phyloP scores from a whole-genome alignment of 2,329 filamentous ascomycete genomes.

The Aspergillus vadensis region DNA sequence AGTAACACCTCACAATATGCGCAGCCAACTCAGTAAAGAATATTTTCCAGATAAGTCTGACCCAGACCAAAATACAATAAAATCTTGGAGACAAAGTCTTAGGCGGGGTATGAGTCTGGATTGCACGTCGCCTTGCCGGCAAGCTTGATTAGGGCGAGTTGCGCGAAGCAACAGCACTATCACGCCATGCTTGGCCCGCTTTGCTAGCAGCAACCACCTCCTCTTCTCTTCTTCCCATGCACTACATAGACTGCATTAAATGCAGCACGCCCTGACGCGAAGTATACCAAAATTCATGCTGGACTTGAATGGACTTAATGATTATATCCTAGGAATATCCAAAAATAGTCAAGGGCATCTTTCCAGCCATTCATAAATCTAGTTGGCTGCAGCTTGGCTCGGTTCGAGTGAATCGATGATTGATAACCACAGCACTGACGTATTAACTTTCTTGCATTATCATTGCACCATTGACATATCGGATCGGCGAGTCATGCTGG shows the following conservation, averaged over 20 bases:
- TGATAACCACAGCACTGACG: background rate
- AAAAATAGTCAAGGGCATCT: background rate
- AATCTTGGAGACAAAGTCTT: background rate
- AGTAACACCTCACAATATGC: too few species aligned
- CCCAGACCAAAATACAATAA: background rate
- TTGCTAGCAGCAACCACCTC: background rate
- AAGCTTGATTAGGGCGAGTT: conserved; percentile 8
- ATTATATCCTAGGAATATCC: background rate
- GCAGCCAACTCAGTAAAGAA: too few species aligned
- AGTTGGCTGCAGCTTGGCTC: background rate
- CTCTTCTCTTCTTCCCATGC: background rate
- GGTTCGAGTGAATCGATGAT: background rate
- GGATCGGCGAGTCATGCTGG: background rate
- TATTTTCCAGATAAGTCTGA: too few species aligned
- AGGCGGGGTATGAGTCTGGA: background rate
- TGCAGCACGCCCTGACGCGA: background rate
- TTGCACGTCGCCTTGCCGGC: background rate
- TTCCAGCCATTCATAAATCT: background rate
- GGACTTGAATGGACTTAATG: background rate
- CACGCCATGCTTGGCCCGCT: conserved; percentile 30
- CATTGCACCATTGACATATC: background rate
- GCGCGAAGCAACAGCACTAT: conserved; percentile 20
- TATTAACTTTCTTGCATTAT: background rate
- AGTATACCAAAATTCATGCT: background rate
- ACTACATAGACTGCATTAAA: background rate